Evolutionary conservation across 2,329 filamentous ascomycete genomes (phyloP).

Genomic region (Macrophomina tecta): DNA sequence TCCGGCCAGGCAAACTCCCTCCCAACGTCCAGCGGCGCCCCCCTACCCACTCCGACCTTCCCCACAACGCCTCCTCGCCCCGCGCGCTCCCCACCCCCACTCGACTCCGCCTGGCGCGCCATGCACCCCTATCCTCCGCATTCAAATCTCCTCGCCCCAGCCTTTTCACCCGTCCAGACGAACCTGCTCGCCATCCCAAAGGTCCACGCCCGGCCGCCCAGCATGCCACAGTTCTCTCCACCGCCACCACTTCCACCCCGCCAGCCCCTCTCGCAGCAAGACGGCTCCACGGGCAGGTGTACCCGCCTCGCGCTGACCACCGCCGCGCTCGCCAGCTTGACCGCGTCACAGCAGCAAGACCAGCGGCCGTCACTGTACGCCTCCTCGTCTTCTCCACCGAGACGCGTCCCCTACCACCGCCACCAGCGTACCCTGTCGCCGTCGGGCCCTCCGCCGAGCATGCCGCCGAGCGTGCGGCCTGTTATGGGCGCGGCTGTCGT

Average conservation of each 20-base stretch:
- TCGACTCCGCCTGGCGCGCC: conserved; percentile 42
- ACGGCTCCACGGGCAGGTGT: too few species aligned
- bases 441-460: conserved; percentile 11
- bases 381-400: neutral
- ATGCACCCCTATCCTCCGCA: conserved; percentile 37
- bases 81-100: conserved; percentile 36
- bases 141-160: too few species aligned
- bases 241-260: neutral
- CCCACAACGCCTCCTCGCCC: conserved; percentile 34
- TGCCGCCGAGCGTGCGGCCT: conserved; percentile 3
- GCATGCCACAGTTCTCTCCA: neutral
- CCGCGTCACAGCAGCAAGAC: neutral
- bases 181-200: neutral
- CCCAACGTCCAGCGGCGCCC: neutral
- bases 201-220: neutral
- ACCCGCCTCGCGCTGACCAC: neutral
- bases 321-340: conserved; percentile 4
- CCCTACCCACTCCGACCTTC: too few species aligned
- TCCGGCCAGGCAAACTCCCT: conserved; percentile 10
- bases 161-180: neutral
- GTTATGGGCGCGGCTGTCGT: neutral
- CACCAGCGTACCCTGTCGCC: neutral
- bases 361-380: neutral
- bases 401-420: neutral
- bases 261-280: too few species aligned